phyloP scores from a whole-genome alignment of 2,329 filamentous ascomycete species.

The Epichloe elymi region DNA sequence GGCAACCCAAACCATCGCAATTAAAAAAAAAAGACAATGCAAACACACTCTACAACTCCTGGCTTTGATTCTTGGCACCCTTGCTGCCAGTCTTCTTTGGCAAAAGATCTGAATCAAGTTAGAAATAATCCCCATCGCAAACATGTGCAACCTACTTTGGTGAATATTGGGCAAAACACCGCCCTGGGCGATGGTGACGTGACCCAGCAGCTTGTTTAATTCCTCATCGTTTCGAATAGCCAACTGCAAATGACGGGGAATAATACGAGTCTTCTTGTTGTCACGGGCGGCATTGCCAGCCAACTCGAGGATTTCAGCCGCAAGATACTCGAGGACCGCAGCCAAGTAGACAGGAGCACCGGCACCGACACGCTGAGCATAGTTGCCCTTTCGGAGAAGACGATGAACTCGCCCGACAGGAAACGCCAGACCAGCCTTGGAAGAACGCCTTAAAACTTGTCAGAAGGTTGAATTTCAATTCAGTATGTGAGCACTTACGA shows the following conservation, averaged over 20 bases:
- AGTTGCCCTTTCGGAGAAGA: conserved; percentile 98
- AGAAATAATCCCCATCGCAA: neutral
- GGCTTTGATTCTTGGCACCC: conserved; percentile 80
- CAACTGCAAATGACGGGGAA: conserved; percentile 95
- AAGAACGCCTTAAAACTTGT: conserved; percentile 62
- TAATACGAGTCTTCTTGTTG: conserved; percentile 99
- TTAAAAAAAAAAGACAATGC: conserved; percentile 39
- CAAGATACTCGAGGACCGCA: conserved; percentile 95
- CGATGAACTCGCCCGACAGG: conserved; percentile 98
- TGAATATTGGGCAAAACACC: conserved; percentile 96
- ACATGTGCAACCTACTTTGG: conserved; percentile 57
- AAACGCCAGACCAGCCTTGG: conserved; percentile 98
- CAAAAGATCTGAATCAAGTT: conserved; percentile 65
- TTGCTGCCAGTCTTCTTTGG: conserved; percentile 94
- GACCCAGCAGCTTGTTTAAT: conserved; percentile 94
- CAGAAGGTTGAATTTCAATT: neutral
- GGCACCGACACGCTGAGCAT: conserved; percentile 98
- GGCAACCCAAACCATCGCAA: conserved; percentile 54
- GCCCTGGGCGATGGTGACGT: conserved; percentile 94
- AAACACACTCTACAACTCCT: conserved; percentile 66
- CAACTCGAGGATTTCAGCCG: conserved; percentile 96
- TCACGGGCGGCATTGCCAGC: conserved; percentile 97
- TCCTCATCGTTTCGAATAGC: conserved; percentile 99
- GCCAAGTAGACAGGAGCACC: conserved; percentile 95
- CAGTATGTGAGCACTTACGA: conserved; percentile 54